These are phyloP conservation scores for Penicillium coffeae DNA, from an alignment of 495 filamentous ascomycete genomes.

Conservation along the genomic window DNA sequence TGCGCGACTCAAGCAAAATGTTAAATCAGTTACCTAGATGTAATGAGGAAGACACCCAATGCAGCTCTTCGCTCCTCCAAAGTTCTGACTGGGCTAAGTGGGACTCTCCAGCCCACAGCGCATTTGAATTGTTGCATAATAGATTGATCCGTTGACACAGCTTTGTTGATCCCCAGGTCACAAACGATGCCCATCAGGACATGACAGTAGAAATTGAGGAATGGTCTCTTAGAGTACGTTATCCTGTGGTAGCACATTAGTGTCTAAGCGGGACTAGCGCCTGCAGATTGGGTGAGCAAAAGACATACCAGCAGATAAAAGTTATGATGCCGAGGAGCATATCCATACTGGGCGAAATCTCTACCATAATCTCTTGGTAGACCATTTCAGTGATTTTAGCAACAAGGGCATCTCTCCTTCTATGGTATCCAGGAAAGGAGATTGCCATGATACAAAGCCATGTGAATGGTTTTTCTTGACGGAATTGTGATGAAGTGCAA, in stretches of 20 bases:
- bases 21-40: constrained; percentile 39
- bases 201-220: constrained; percentile 41
- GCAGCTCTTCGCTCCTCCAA: constrained; percentile 52
- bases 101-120: constrained; percentile 17
- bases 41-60: constrained; percentile 51
- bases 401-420: constrained; percentile 32
- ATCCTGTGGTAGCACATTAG: constrained; percentile 6
- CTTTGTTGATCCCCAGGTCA: constrained; percentile 54
- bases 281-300: no score
- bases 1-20: neutral
- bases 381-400: constrained; percentile 38
- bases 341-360: constrained; percentile 49
- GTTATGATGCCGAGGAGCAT: constrained; percentile 52
- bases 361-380: constrained; percentile 45
- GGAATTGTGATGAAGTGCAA: constrained; percentile 45
- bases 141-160: constrained; percentile 23
- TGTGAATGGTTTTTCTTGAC: constrained; percentile 45
- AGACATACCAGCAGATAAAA: constrained; percentile 43
- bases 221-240: constrained; percentile 14
- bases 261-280: no score
- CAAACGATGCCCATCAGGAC: constrained; percentile 49
- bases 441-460: constrained; percentile 54
- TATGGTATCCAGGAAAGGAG: constrained; percentile 19
- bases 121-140: constrained; percentile 23
- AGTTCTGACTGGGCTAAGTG: constrained; percentile 25